Evolutionary conservation across 2,329 filamentous ascomycete species (phyloP), one percentile per base, ranked within the genome.

Genomic region (Microdochium trichocladiopsis): DNA sequence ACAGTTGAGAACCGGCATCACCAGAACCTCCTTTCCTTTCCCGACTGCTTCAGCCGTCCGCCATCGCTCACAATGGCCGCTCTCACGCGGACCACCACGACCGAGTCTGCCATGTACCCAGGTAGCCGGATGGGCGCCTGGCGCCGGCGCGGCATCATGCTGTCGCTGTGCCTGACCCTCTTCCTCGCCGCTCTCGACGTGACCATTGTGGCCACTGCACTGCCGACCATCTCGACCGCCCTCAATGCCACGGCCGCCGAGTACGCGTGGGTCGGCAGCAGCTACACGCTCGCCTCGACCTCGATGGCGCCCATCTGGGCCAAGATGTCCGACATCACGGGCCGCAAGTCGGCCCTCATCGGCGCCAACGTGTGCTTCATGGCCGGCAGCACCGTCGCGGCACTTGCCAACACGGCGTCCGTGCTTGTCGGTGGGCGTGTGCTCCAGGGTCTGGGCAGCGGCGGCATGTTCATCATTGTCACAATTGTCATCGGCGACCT

Each of bases 191-290:
- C 51, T 21, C 47, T 52, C n/a, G 51, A 52, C 47, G 28, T 52
- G 18, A 49, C 72, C 2, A 74, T 76, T 54, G 66, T 78, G 43
- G 66, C 75, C 14, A 78, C 75, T 2, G 72, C 75, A 2, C 69
- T 77, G 18, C 76, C 76, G 1, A 74, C 72, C 2, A 78, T 80
- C 47, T 67, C 72, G 12, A 56, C 61, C 3, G 66, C 78, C 16
- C 68, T 84, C 4, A 63, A 76, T 31, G 81, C 79, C 11, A 48
- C 50, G n/a, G 76, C 77, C 4, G 69, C 75, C 21, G 79, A 79
- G 4, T 87, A 86, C 63, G 78, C 79, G n/a, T 86, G 83, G 84
- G 81, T 87, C 51, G 83, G 83, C 1, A 80, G 76, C 24, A 78
- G 82, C 2, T 87, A 83, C 61, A 66, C 85, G 1, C 76, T 86